A percentile compares a stretch with the other conserved stretches of the same genome.
Conservation (phyloP, 306 rosid species). For the Biancaea sappan region DNA sequence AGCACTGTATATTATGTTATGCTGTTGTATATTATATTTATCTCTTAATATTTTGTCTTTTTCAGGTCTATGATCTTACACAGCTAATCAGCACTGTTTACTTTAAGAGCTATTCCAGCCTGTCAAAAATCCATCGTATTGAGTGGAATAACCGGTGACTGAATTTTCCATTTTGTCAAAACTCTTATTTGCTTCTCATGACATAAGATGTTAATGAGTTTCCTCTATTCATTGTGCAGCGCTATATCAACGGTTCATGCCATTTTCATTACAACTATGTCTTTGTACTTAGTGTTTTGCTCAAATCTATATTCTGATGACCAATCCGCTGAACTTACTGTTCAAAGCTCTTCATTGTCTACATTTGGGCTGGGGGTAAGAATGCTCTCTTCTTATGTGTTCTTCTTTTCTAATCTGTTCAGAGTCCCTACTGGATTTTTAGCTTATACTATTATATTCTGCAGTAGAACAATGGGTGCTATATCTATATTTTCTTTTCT, state of each 20-base stretch:
- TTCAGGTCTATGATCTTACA: constrained; percentile 72
- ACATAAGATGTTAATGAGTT: constrained; percentile 18
- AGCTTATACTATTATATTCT: background rate
- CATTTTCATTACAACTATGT: constrained; percentile 70
- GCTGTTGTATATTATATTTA: constrained; percentile 2
- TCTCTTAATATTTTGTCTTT: constrained; percentile 29
- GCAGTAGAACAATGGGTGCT: background rate
- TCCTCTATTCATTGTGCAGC: constrained; percentile 51
- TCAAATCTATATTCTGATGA: constrained; percentile 73
- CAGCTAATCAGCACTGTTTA: constrained; percentile 65
- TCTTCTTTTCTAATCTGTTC: constrained; percentile 22
- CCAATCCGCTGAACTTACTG: constrained; percentile 43
- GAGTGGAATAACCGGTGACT: constrained; percentile 94
- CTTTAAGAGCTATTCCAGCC: constrained; percentile 86
- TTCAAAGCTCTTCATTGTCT: constrained; percentile 62
- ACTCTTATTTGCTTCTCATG: constrained; percentile 19
- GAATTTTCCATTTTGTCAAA: constrained; percentile 30
- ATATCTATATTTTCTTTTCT: background rate
- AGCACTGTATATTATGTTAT: constrained; percentile 6
- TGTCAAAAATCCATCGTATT: constrained; percentile 64
- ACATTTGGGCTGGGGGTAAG: constrained; percentile 84
- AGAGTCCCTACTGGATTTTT: background rate
- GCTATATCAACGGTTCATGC: constrained; percentile 90
- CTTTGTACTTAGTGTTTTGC: constrained; percentile 82
- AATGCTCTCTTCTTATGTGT: constrained; percentile 12